Base-by-base conservation (phyloP, 148 eudicot species). In the Vaccinium darrowii region DNA sequence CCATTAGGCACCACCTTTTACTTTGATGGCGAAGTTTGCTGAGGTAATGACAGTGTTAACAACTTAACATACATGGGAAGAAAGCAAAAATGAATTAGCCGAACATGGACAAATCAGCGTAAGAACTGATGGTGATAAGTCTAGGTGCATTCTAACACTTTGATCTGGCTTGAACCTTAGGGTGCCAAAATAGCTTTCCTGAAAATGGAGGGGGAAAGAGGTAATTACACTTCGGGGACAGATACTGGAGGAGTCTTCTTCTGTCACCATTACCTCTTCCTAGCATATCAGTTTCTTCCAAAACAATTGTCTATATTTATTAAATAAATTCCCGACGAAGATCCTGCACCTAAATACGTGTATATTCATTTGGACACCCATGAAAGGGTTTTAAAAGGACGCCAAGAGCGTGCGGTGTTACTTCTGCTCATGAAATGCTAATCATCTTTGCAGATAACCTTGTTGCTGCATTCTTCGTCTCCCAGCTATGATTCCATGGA, bases 381-480 rank as follows among this genome's bases (percentile, higher is more conserved):
- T 67, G 12, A 11, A 11, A 10, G 36, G 73, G 36, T 67, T 25
- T 67, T 67, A 25, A 67, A 67, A 10, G 36, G 33, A 25, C 1
- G 73, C 73, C 73, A 25, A 67, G 36, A 23, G 73, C 36, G 73
- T 1, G 15, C 73, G 27, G 33, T 25, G 15, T 67, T 67, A 25
- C 73, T 89, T 60, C 58, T 73, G 43, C 76, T 83, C 21, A 84
- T 58, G 49, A 65, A 65, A 76, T 83, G 27, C 52, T 25, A 53
- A 62, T 81, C 58, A 25, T 60, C 58, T 80, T 54, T 89, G 91
- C 92, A 97, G 99, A 91, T 97, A 80, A 87, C 76, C 84, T 84
- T 95, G 87, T 89, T 93, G 88, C 92, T 95, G 84, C 89, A 86
- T 65, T 87, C 89, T 84, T 90, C 94, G 80, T 76, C 73, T 71